These are phyloP conservation scores for Microbotryum silenes-acaulis DNA, from an alignment of 1,284 basidiomycete genomes.

Conservation along the genomic window DNA sequence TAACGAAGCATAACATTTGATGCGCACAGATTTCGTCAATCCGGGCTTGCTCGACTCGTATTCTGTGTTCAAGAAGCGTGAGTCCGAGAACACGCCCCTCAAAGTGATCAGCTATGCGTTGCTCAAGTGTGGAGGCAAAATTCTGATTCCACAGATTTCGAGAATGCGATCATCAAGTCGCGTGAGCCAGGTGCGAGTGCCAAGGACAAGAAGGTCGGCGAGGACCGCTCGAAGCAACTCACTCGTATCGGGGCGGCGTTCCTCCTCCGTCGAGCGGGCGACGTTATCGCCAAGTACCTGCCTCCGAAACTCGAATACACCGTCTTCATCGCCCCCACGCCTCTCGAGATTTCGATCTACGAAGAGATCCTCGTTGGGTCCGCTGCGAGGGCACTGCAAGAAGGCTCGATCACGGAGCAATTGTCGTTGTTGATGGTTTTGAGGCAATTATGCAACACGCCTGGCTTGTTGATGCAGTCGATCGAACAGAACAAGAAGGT, in stretches of 20 bases:
- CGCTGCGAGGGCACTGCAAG: slow-evolving; percentile 14
- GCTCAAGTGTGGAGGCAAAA: slow-evolving; percentile 54
- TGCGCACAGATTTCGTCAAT: slow-evolving; percentile 83
- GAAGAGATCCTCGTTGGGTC: slow-evolving; percentile 54
- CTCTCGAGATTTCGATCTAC: slow-evolving; percentile 74
- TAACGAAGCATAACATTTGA: not conserved
- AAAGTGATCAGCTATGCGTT: not conserved
- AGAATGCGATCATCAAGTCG: slow-evolving; percentile 80
- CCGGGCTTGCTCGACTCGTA: slow-evolving; percentile 62
- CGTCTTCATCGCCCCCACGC: slow-evolving; percentile 77
- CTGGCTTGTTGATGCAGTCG: slow-evolving; percentile 68
- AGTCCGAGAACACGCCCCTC: not conserved
- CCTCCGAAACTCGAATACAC: slow-evolving; percentile 94
- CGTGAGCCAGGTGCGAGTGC: slow-evolving; percentile 64
- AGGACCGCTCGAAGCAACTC: slow-evolving; percentile 56
- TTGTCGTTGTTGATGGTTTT: slow-evolving; percentile 38
- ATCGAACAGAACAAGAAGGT: slow-evolving; percentile 35
- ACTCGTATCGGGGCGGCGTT: slow-evolving; percentile 72
- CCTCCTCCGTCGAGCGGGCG: slow-evolving; percentile 78
- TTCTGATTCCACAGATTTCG: slow-evolving; percentile 67
- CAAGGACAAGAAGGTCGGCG: slow-evolving; percentile 67
- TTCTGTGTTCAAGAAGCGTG: slow-evolving; percentile 36
- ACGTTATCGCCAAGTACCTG: slow-evolving; percentile 70
- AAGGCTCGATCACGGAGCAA: slow-evolving; percentile 27
- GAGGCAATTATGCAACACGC: slow-evolving; percentile 89